Percentiles rank a stretch among this genome's conserved stretches.
Conservation (phyloP, 768 basidiomycete species). For the Boletus rubescentipes region DNA sequence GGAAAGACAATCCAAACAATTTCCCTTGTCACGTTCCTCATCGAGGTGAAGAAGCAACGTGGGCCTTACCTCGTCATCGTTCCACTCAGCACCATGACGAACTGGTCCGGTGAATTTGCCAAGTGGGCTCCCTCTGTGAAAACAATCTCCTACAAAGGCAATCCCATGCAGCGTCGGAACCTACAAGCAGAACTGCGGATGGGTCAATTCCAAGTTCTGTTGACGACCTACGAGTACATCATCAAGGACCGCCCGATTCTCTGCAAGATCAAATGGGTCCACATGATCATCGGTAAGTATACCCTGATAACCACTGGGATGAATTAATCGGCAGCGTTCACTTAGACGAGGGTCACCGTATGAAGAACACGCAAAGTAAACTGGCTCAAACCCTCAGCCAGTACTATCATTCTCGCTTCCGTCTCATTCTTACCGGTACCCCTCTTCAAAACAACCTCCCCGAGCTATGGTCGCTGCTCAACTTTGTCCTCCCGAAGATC, state of each 20-base stretch:
- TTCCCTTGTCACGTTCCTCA: constrained; percentile 91
- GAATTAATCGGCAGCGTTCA: constrained; percentile 1
- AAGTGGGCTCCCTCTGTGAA: constrained; percentile 91
- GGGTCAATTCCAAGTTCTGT: constrained; percentile 85
- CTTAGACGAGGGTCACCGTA: constrained; percentile 91
- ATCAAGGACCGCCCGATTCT: constrained; percentile 93
- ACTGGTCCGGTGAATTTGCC: constrained; percentile 96
- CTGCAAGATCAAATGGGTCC: constrained; percentile 91
- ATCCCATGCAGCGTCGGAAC: constrained; percentile 76
- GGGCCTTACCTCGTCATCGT: constrained; percentile 96
- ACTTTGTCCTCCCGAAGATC: constrained; percentile 91
- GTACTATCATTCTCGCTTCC: constrained; percentile 89
- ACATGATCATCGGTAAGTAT: constrained; percentile 88
- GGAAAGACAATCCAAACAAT: constrained; percentile 96
- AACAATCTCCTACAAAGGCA: constrained; percentile 87
- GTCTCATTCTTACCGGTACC: constrained; percentile 93
- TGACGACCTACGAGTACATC: constrained; percentile 97
- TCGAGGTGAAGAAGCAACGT: constrained; percentile 86
- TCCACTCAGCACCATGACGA: constrained; percentile 94
- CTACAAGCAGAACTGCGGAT: constrained; percentile 75
- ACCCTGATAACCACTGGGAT: neutral
- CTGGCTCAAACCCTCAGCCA: constrained; percentile 86
- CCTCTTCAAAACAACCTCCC: constrained; percentile 97
- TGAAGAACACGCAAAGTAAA: constrained; percentile 95
- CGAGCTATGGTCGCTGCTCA: constrained; percentile 92